Base-by-base conservation (phyloP, 2,329 filamentous ascomycete species). In the Leptosphaerulina australis region DNA sequence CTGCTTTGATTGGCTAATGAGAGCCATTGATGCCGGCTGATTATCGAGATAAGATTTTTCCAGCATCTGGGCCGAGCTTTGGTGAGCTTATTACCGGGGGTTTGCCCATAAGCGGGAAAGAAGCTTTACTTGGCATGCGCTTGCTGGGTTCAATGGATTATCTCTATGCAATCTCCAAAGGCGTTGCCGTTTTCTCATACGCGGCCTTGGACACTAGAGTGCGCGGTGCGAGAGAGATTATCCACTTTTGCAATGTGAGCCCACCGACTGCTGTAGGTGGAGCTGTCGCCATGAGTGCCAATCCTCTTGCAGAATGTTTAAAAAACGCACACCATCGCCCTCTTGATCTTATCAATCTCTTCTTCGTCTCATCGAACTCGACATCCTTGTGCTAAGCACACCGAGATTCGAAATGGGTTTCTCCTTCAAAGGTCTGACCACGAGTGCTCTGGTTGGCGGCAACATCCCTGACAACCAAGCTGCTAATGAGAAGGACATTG, bases 351-450 rank as follows among this genome's bases (percentile, higher is more conserved):
- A 62, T 66, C 64, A 64, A 66, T 65, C 60, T 54, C 36, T 37
- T 40, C 22, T 45, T 45, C 31, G 44, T 47, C 53, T 28, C 36
- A 36, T 28, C 25, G 21, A 43, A 10, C 26, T 30, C 37, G 30
- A 26, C 35, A 43, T 50, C 49, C 41, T 30, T 34, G 43, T 40
- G 39, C 39, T 30, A 22, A 29, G 22, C 40, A 36, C 44, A 28
- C 22, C 26, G 18, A 22, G 24, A 5, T 29, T 48, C 57, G 60
- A 44, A 20, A 70, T 70, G 67, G 67, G 66, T 28, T 64, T 70
- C 59, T 55, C 48, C 35, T 69, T 70, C 66, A 67, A 59, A 50
- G 65, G 64, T 15, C 44, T 70, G 53, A 63, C 66, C 25, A 63
- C 58, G 40, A 60, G 53, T 31, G 65, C 66, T 26, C 36, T 69